Evolutionary conservation across 2,329 filamentous ascomycete genomes (phyloP), one percentile per base, ranked within the genome.

Genomic region (Microdochium bolleyi): DNA sequence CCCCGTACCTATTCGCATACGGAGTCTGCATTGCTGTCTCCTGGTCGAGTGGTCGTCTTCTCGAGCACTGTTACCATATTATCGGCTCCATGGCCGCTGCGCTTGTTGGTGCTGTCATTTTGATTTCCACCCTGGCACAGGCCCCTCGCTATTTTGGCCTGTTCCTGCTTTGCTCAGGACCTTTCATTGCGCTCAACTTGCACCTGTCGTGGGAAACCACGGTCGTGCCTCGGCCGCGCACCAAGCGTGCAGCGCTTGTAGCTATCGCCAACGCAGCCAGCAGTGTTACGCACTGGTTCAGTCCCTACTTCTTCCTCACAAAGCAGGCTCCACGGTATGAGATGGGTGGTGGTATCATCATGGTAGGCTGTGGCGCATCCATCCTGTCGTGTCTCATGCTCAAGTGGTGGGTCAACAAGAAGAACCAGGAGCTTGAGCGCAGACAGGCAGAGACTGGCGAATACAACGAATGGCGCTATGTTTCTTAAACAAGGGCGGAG

Each of bases 131-230:
- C 0, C 58, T 70, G 1, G 71, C 71, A 21, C 64, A 70, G 1
- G 71, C 65, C 1, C 70, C 68, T 10, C 67, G 72, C 24, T 75
- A 74, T 55, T 62, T 75, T 34, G 65, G 63, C 11, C 65, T 75
- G 53, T 72, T 74, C 54, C 58, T 75, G 1, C 62, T 72, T 1
- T 64, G 68, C 37, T 60, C 58, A 1, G 70, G 70, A 24, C 67
- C 70, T 0, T 73, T 69, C 34, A 64, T 67, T 2, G 70, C 68
- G 16, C 64, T 71, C 5, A 72, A 72, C 48, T 56, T 73, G 32
- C 69, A 72, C 55, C 60, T 73, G 1, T 68, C 69, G 0, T 73
- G 70, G 71, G 70, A 73, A 50, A 72, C 70, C 0, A 72, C 68
- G 0, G 62, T 72, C 0, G 70, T 74, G 0, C 70, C 71, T 2